A percentile compares a stretch with the other conserved stretches of the same genome.
Evolutionary conservation across 2,329 filamentous ascomycete genomes (phyloP).

Genomic region (Emmonsia crescens): DNA sequence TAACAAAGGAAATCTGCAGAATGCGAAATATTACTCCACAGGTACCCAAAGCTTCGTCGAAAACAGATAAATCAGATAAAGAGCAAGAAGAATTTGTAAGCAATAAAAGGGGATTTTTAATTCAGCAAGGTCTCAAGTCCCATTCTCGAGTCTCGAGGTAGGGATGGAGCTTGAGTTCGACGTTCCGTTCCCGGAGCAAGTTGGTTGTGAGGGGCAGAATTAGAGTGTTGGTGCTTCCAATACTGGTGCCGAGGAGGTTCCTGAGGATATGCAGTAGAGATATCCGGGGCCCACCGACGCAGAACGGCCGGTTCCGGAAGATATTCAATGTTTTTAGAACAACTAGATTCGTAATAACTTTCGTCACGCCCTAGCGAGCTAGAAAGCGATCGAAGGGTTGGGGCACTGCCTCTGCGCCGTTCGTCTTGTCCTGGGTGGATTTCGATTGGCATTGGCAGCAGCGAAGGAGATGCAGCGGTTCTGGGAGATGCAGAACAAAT

Average conservation of each 20-base stretch:
- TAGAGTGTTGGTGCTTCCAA: conserved; percentile 8
- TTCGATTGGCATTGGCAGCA: conserved; percentile 32
- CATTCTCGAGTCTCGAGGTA: conserved; percentile 30
- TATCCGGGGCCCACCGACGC: conserved; percentile 1
- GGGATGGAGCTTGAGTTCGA: conserved; percentile 15
- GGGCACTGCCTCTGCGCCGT: conserved; percentile 22
- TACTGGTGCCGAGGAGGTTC: not conserved
- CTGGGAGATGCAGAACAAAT: conserved; percentile 51
- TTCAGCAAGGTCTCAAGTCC: conserved; percentile 30
- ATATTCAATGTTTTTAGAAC: conserved; percentile 4
- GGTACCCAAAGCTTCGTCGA: not conserved
- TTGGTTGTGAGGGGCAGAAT: conserved; percentile 7
- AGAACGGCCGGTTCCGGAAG: not conserved
- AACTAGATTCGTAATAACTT: not conserved
- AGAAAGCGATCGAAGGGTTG: conserved; percentile 14
- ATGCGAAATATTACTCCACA: not conserved
- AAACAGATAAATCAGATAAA: not conserved
- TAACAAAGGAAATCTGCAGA: not conserved
- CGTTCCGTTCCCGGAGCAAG: conserved; percentile 16
- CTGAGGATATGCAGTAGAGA: not conserved
- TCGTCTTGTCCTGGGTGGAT: conserved; percentile 32
- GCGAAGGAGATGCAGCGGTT: conserved; percentile 32
- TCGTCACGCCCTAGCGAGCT: not conserved
- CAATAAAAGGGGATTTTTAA: conserved; percentile 13
- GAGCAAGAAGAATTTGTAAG: not conserved